These are phyloP conservation scores for Trichoderma orchidacearum DNA, from an alignment of 495 filamentous ascomycete species.

Conservation along the genomic window DNA sequence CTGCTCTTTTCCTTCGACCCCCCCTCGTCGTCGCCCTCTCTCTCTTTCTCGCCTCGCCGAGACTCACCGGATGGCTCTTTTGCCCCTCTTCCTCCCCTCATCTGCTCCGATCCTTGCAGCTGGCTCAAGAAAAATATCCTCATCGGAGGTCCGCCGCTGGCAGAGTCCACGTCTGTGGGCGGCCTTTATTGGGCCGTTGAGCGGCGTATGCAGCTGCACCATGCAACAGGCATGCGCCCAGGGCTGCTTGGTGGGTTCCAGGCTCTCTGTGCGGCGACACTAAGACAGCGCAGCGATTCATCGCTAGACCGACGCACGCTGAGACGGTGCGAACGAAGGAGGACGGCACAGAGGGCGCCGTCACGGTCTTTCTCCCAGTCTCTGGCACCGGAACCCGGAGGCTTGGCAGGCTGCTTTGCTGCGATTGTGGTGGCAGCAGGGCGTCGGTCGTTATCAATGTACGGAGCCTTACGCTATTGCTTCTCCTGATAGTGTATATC, in stretches of 20 bases:
- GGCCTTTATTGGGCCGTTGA: neutral
- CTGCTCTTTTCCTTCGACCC: neutral
- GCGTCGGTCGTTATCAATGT: no score
- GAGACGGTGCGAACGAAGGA: no score
- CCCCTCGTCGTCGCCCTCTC: neutral
- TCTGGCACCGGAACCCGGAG: neutral
- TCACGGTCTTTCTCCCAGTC: no score
- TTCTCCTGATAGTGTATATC: no score
- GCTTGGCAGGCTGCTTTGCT: neutral
- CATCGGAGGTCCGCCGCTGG: neutral
- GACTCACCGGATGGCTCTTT: neutral
- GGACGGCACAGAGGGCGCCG: neutral
- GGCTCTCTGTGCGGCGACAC: neutral
- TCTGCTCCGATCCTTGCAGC: neutral
- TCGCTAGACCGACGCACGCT: no score
- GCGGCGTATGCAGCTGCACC: neutral
- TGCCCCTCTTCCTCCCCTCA: neutral
- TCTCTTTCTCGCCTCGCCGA: neutral
- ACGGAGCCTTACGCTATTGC: no score
- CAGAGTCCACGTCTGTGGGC: neutral
- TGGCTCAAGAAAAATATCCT: neutral
- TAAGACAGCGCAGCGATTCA: neutral
- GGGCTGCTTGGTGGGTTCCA: neutral
- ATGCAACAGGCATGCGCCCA: neutral
- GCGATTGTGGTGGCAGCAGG: neutral